phyloP scores from a whole-genome alignment of 352 stramenopile genomes.

The Pythium phragmiticola region DNA sequence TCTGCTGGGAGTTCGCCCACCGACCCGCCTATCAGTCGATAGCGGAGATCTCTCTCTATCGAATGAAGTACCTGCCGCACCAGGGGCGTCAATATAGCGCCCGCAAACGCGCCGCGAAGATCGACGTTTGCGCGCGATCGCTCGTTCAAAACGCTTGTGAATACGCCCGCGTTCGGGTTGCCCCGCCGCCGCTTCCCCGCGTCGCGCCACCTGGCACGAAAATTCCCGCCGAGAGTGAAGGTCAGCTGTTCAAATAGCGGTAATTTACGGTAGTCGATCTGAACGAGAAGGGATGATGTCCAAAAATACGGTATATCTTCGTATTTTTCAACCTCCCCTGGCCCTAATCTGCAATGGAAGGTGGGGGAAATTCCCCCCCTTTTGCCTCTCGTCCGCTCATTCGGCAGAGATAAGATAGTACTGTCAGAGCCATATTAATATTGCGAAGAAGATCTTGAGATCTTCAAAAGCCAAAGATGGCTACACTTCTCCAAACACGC shows the following conservation, averaged over 20 bases:
- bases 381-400: background rate
- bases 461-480: background rate
- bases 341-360: background rate
- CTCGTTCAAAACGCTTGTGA: slow-evolving; percentile 24
- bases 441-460: background rate
- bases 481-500: background rate
- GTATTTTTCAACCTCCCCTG: background rate
- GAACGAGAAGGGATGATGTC: background rate
- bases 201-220: slow-evolving; percentile 24
- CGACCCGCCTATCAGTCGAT: slow-evolving; percentile 26
- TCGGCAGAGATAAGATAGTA: background rate
- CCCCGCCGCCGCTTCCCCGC: slow-evolving; percentile 12
- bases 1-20: background rate
- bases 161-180: slow-evolving; percentile 14
- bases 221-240: slow-evolving; percentile 26
- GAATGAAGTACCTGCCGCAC: background rate
- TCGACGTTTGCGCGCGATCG: slow-evolving; percentile 11
- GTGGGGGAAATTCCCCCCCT: background rate
- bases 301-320: background rate
- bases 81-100: slow-evolving; percentile 9
- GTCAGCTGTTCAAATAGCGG: slow-evolving; percentile 15
- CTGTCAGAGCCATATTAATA: background rate
- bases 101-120: slow-evolving; percentile 21
- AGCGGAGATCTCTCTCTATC: slow-evolving; percentile 27
- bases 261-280: slow-evolving; percentile 12